Evolutionary conservation across 371 early-diverging fungal species (phyloP).

Genomic region (Mortierella polycephala): DNA sequence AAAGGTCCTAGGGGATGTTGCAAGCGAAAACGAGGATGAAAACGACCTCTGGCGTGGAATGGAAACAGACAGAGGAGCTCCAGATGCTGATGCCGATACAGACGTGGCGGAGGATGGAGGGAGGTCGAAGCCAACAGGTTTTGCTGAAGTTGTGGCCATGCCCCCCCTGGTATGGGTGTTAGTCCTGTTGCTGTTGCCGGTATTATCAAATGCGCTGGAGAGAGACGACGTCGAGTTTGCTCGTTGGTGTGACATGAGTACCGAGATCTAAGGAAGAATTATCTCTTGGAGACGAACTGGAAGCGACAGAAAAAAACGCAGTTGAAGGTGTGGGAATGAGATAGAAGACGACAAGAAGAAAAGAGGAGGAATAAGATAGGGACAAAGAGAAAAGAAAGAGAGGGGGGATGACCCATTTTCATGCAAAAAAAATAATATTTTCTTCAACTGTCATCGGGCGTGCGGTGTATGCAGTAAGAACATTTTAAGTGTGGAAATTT

Average conservation of each 20-base stretch:
- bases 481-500: no score
- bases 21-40: constrained; percentile 37
- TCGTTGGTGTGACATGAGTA: constrained; percentile 43
- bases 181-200: constrained; percentile 1
- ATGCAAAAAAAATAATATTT: background rate
- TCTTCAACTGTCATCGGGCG: background rate
- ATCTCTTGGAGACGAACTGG: background rate
- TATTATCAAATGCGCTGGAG: constrained; percentile 23
- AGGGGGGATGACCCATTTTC: background rate
- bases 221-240: constrained; percentile 39
- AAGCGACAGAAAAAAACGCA: background rate
- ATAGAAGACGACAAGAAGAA: constrained; percentile 1
- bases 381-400: background rate
- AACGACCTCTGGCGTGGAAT: constrained; percentile 50
- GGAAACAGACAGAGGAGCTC: constrained; percentile 24
- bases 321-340: background rate
- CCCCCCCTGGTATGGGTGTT: constrained; percentile 8
- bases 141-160: constrained; percentile 14
- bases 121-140: background rate
- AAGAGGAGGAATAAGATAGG: constrained; percentile 1
- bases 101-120: background rate
- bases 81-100: constrained; percentile 1
- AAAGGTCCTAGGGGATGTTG: constrained; percentile 38
- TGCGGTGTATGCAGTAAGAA: background rate
- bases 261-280: background rate